phyloP scores from a whole-genome alignment of 805 yeast species.

The Candida odintsovae region DNA sequence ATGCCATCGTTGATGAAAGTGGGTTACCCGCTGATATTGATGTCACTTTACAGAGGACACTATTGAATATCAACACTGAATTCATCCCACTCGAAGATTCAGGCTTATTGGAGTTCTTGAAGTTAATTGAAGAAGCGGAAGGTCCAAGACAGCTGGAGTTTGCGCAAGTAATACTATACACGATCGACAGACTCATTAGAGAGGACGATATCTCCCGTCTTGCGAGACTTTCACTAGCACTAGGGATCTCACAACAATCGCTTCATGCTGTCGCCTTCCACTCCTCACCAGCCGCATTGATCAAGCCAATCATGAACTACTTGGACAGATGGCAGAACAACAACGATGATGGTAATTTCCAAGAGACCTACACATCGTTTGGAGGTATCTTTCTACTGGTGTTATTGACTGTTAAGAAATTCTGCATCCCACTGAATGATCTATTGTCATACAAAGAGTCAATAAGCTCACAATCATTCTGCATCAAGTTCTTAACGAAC shows the following conservation, averaged over 20 bases:
- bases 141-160: conserved; percentile 41
- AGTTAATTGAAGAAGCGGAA: conserved; percentile 39
- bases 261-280: conserved; percentile 40
- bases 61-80: conserved; percentile 40
- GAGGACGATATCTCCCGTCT: conserved; percentile 38
- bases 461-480: conserved; percentile 24
- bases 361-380: conserved; percentile 63
- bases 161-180: conserved; percentile 29
- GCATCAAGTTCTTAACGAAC: conserved; percentile 23
- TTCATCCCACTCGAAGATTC: conserved; percentile 48
- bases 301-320: conserved; percentile 42
- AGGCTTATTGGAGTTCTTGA: conserved; percentile 43
- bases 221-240: conserved; percentile 45
- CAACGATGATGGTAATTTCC: conserved; percentile 49
- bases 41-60: conserved; percentile 22
- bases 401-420: conserved; percentile 33
- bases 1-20: conserved; percentile 28
- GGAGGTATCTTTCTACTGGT: conserved; percentile 54
- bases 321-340: conserved; percentile 40
- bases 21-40: conserved; percentile 28
- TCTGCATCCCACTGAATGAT: conserved; percentile 27
- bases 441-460: conserved; percentile 17
- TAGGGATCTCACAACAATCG: conserved; percentile 37
- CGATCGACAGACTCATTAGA: conserved; percentile 31
- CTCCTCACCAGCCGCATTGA: conserved; percentile 36